Percentiles rank a stretch among this genome's conserved stretches.
These are phyloP conservation scores for Cicer judaicum DNA, from an alignment of 306 rosid species.

Conservation along the genomic window DNA sequence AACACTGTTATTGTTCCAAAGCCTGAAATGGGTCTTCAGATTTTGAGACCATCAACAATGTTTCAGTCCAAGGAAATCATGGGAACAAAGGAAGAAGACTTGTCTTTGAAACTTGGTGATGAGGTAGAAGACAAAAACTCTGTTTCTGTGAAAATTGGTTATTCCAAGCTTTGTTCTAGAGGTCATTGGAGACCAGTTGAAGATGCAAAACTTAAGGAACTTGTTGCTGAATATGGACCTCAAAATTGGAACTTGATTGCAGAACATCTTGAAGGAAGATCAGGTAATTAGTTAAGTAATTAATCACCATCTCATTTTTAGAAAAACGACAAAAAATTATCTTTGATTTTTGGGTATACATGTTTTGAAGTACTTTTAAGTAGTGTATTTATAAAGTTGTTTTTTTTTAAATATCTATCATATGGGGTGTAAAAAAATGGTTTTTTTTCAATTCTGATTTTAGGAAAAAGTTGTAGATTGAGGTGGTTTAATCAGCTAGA, in stretches of 20 bases:
- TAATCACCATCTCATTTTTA: neutral
- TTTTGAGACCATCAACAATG: constrained; percentile 41
- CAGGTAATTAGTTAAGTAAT: constrained; percentile 58
- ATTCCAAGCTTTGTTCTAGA: constrained; percentile 70
- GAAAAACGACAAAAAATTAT: neutral
- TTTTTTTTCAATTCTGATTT: neutral
- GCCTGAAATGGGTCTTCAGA: constrained; percentile 54
- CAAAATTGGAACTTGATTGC: constrained; percentile 97
- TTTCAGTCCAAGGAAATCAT: constrained; percentile 29
- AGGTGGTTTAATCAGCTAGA: constrained; percentile 96
- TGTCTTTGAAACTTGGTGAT: constrained; percentile 52
- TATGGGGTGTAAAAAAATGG: neutral
- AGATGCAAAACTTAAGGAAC: constrained; percentile 80
- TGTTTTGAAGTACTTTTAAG: neutral
- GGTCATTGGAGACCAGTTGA: constrained; percentile 99
- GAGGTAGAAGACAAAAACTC: constrained; percentile 42
- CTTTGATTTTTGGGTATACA: neutral
- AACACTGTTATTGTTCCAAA: constrained; percentile 11
- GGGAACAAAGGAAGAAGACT: constrained; percentile 29
- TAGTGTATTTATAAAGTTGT: neutral
- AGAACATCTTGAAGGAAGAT: constrained; percentile 78
- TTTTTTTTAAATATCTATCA: neutral
- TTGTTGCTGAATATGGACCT: constrained; percentile 82
- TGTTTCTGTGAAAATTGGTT: constrained; percentile 45
- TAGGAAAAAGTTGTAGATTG: constrained; percentile 92